These are phyloP conservation scores for Nothophytophthora sp. DNA, from an alignment of 352 stramenopile genomes.

Conservation along the genomic window DNA sequence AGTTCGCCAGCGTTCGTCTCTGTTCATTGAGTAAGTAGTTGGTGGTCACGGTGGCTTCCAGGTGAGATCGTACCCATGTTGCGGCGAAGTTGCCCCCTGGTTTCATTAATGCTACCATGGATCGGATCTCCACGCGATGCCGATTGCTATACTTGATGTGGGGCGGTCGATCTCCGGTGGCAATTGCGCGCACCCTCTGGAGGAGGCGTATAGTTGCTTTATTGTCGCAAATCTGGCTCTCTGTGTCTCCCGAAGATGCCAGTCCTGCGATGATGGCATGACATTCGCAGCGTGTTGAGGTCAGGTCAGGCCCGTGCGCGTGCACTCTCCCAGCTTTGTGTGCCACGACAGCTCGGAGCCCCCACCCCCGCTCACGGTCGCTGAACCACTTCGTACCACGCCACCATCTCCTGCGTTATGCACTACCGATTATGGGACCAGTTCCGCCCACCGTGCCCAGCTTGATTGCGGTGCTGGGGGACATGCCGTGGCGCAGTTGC, in stretches of 20 bases:
- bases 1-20: too few relatives aligned
- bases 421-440: too few relatives aligned
- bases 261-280: constrained; percentile 3
- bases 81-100: background rate
- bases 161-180: background rate
- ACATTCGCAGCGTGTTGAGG: constrained; percentile 4
- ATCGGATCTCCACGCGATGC: background rate
- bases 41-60: background rate
- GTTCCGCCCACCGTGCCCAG: too few relatives aligned
- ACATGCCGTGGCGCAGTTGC: too few relatives aligned
- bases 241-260: background rate
- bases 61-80: background rate
- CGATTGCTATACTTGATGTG: background rate
- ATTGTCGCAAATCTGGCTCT: constrained; percentile 7
- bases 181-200: background rate
- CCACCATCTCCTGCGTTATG: too few relatives aligned
- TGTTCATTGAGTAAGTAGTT: too few relatives aligned
- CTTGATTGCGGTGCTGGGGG: too few relatives aligned
- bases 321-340: too few relatives aligned
- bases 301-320: too few relatives aligned
- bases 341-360: too few relatives aligned
- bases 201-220: constrained; percentile 1
- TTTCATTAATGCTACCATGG: background rate
- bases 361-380: too few relatives aligned
- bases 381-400: too few relatives aligned